Percentiles rank a stretch among this genome's conserved stretches.
Evolutionary conservation across 805 yeast species (phyloP).

Genomic region (Ogataea minuta): DNA sequence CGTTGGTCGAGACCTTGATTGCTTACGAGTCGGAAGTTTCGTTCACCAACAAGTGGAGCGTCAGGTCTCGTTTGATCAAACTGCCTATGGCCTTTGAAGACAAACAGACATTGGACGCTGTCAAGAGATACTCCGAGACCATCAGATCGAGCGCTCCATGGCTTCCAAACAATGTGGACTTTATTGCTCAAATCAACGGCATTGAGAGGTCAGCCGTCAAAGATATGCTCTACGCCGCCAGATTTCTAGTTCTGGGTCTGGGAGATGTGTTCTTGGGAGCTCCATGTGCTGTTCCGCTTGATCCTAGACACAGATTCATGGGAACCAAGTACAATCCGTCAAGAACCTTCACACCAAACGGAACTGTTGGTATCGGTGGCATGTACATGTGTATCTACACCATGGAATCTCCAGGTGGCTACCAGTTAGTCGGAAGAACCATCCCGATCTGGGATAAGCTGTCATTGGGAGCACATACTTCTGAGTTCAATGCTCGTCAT

Average conservation of each 20-base stretch:
- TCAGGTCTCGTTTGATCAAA: constrained; percentile 76
- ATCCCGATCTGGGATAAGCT: constrained; percentile 98
- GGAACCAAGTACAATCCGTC: constrained; percentile 97
- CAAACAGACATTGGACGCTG: constrained; percentile 82
- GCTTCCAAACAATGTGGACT: constrained; percentile 97
- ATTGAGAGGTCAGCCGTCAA: constrained; percentile 71
- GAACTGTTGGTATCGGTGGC: constrained; percentile 98
- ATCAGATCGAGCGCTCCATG: constrained; percentile 93
- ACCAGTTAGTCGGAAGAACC: constrained; percentile 94
- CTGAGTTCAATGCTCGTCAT: constrained; percentile 41
- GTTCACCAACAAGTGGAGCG: constrained; percentile 78
- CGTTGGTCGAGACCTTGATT: constrained; percentile 59
- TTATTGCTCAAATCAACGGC: constrained; percentile 85
- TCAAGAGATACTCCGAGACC: constrained; percentile 87
- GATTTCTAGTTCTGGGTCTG: constrained; percentile 88
- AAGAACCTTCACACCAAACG: constrained; percentile 93
- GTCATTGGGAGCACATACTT: constrained; percentile 63
- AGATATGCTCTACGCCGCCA: constrained; percentile 83
- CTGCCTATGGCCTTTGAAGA: constrained; percentile 98
- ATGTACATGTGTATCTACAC: constrained; percentile 98
- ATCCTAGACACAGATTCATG: constrained; percentile 89
- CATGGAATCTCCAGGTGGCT: constrained; percentile 98
- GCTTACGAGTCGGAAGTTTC: constrained; percentile 76
- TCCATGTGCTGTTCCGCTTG: constrained; percentile 97
- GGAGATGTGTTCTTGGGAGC: constrained; percentile 98